Conservation (phyloP, 1,284 basidiomycete genomes). For the Cutaneotrichosporon cutaneum region DNA sequence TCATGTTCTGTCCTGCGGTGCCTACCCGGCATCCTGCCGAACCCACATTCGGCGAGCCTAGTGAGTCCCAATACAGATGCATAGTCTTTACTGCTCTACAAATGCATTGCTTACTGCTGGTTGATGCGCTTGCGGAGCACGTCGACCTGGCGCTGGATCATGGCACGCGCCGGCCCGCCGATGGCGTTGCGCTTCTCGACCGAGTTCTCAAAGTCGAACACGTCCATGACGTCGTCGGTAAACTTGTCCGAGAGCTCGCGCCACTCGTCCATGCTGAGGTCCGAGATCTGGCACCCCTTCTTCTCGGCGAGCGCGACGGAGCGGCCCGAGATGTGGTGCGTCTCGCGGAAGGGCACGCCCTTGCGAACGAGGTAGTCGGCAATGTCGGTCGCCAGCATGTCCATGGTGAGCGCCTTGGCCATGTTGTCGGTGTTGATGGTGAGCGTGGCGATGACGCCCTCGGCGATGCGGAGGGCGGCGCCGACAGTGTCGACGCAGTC, state of each 20-base stretch:
- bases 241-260: conserved; percentile 74
- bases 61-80: too few relatives aligned
- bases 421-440: conserved; percentile 86
- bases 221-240: conserved; percentile 70
- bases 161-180: conserved; percentile 82
- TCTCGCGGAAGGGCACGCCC: conserved; percentile 97
- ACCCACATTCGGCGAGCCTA: too few relatives aligned
- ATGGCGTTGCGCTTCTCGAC: conserved; percentile 93
- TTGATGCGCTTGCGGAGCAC: conserved; percentile 62
- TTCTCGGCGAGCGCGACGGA: conserved; percentile 92
- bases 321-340: conserved; percentile 94
- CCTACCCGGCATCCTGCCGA: too few relatives aligned
- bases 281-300: conserved; percentile 73
- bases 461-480: conserved; percentile 87
- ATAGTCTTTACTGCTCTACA: too few relatives aligned
- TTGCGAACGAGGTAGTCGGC: conserved; percentile 98
- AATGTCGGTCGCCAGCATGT: conserved; percentile 94
- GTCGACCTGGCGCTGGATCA: conserved; percentile 79
- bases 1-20: too few relatives aligned
- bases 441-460: conserved; percentile 89
- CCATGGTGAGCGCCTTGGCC: conserved; percentile 86
- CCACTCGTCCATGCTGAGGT: conserved; percentile 77
- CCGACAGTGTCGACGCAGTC: conserved; percentile 87
- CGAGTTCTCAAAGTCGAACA: conserved; percentile 91
- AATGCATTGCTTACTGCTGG: background rate